Conservation (phyloP, 2,329 filamentous ascomycete genomes). For the Aspergillus viridinutans region DNA sequence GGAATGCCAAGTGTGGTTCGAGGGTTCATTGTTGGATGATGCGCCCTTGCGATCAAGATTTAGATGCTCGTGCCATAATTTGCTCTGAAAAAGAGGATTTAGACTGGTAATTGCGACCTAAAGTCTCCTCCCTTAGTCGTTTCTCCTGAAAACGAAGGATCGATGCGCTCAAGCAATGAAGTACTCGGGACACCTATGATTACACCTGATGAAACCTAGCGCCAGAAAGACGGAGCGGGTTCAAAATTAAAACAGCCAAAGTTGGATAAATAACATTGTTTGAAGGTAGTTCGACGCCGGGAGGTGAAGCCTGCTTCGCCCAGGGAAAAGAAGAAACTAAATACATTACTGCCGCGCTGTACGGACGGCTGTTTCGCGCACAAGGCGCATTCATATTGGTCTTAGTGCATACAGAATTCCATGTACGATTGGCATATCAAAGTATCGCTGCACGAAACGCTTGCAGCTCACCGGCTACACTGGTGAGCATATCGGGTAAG, state of each 20-base stretch:
- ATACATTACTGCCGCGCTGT: not conserved
- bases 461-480: slow-evolving; percentile 1
- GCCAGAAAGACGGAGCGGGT: not conserved
- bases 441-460: not conserved
- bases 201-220: too few relatives aligned
- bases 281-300: not conserved
- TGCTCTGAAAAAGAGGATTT: not conserved
- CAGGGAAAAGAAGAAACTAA: not conserved
- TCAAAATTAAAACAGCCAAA: not conserved
- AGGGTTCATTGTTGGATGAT: too few relatives aligned
- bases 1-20: too few relatives aligned
- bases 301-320: not conserved
- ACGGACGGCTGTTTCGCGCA: not conserved
- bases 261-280: not conserved
- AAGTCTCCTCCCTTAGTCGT: not conserved
- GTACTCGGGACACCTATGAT: too few relatives aligned
- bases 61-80: too few relatives aligned
- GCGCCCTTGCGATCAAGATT: too few relatives aligned
- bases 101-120: not conserved
- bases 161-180: too few relatives aligned
- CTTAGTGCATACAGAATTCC: not conserved
- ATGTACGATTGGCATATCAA: not conserved
- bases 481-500: slow-evolving; percentile 9
- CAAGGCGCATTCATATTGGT: not conserved
- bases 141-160: not conserved